Conservation (phyloP, 2,329 filamentous ascomycete species). For the Pseudogymnoascus sp. region DNA sequence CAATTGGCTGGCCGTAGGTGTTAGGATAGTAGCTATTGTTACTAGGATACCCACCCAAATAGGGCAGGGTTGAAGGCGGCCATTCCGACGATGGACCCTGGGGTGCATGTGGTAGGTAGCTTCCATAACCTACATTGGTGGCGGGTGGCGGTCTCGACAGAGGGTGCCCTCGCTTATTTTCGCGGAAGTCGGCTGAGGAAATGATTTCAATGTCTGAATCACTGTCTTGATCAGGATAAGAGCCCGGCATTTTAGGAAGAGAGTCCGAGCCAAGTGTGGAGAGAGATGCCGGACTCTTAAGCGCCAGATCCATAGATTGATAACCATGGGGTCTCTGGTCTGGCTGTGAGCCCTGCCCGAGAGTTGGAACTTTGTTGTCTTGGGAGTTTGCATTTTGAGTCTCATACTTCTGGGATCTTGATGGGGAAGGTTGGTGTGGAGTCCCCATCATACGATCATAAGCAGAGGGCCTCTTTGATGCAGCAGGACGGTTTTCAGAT, state of each 20-base stretch:
- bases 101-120: not conserved
- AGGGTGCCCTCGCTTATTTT: conserved; percentile 19
- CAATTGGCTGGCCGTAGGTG: not conserved
- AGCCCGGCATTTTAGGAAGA: not conserved
- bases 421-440: conserved; percentile 11
- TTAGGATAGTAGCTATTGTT: not conserved
- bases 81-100: not conserved
- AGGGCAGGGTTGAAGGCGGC: not conserved
- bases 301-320: not conserved
- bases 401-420: conserved; percentile 1
- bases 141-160: not conserved
- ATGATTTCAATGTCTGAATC: conserved; percentile 29
- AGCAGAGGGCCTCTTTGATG: conserved; percentile 18
- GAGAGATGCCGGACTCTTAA: not conserved
- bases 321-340: not conserved
- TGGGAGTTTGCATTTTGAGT: not conserved
- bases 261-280: not conserved
- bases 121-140: not conserved
- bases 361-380: not conserved
- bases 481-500: not conserved
- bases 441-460: conserved; percentile 24
- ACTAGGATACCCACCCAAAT: not conserved
- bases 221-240: conserved; percentile 8
- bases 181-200: conserved; percentile 21
- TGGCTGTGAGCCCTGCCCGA: not conserved